Percentiles rank a stretch among this genome's conserved stretches.
These are phyloP conservation scores for Apophysomyces variabilis DNA, from an alignment of 371 early-diverging fungal genomes.

Conservation along the genomic window DNA sequence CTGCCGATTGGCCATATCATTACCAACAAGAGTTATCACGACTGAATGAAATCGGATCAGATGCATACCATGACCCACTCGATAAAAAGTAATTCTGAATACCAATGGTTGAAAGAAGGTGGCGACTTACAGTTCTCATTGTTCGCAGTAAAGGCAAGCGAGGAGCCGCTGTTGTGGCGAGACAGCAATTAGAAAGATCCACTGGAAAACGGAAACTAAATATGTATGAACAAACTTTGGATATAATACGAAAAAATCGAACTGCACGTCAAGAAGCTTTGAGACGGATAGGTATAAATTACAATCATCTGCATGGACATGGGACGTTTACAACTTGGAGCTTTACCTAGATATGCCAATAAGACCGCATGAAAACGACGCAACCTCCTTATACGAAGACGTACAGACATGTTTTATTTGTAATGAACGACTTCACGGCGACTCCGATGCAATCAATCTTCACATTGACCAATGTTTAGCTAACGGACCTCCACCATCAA, in stretches of 20 bases:
- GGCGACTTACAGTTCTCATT: not conserved
- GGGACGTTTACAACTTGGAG: not conserved
- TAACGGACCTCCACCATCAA: conserved; percentile 25
- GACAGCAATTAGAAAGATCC: conserved; percentile 47
- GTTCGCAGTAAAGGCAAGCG: conserved; percentile 53
- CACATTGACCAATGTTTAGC: conserved; percentile 77
- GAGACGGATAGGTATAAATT: conserved; percentile 18
- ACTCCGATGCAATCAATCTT: conserved; percentile 62
- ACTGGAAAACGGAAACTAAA: conserved; percentile 49
- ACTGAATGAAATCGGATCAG: conserved; percentile 46
- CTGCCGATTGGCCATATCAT: conserved; percentile 54
- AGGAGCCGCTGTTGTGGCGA: conserved; percentile 61
- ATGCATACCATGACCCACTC: conserved; percentile 29
- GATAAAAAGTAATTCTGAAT: conserved; percentile 29
- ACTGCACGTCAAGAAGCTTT: conserved; percentile 25
- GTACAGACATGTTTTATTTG: conserved; percentile 77
- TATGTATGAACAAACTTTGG: conserved; percentile 49
- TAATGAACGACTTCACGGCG: conserved; percentile 60
- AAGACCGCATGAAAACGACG: conserved; percentile 24
- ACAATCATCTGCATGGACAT: not conserved
- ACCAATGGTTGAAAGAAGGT: conserved; percentile 1
- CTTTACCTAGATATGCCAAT: conserved; percentile 7
- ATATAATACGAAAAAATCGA: conserved; percentile 45
- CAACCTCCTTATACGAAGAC: conserved; percentile 16
- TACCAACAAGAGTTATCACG: conserved; percentile 57